Base-by-base conservation (phyloP, 495 filamentous ascomycete species). In the Hypoxylon intermedium region DNA sequence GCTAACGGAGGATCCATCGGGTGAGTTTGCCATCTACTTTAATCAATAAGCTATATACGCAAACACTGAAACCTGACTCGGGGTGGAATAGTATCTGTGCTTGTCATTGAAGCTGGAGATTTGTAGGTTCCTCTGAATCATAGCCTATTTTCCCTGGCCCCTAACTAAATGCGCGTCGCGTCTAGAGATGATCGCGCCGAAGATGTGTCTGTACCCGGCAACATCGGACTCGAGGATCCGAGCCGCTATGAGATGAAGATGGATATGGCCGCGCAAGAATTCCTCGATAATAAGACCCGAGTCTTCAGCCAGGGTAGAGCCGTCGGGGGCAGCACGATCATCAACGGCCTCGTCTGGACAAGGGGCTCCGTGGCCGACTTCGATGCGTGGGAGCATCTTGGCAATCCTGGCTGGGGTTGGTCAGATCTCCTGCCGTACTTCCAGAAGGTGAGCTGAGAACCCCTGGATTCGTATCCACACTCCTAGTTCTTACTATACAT, bases 321-420 rank as follows among this genome's bases (percentile, higher is more conserved):
- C 40, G 69, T 79, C 6, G 79, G 81, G 4, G 80, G 79, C 0
- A 74, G 78, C n/a, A 77, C 69, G 11, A 73, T 77, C 23, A 53
- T 83, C 44, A 83, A 83, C 40, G 79, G 77, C 2, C 63, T 81
- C 46, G 70, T 78, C 37, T 76, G 75, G 50, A 73, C 77, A 31
- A 67, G 78, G 9, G 80, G 79, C 2, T 68, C 77, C 1, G 49
- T 48, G 0, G 72, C 67, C 11, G 80, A 85, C 60, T 85, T 82
- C 54, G 81, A 89, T 58, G 71, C 77, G 1, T 88, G 86, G 86
- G 74, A 79, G 52, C 68, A 63, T 4, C 67, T 87, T 2, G 86
- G 87, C 1, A 87, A 86, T 60, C 74, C 77, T 1, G 83, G 84
- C n/a, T 89, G 86, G 87, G 80, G 75, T 52, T 89, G 85, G 83